phyloP scores from a whole-genome alignment of 192 early-diverging fungal genomes.

The Allomyces arbusculus region DNA sequence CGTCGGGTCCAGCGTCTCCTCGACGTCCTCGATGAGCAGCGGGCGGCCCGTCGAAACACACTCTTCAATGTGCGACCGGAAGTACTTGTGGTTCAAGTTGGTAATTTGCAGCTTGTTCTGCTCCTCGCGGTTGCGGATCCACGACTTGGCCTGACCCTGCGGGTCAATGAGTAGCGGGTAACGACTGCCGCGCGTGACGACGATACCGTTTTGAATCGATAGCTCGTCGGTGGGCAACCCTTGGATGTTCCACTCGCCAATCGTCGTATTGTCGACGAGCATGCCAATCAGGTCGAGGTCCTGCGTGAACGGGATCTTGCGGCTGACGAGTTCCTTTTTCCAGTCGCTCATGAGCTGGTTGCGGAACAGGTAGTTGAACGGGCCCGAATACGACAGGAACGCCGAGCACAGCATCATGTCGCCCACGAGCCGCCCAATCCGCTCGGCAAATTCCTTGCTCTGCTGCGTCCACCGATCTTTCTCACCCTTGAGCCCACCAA shows the following conservation, averaged over 20 bases:
- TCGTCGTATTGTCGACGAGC: conserved; percentile 73
- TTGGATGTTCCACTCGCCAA: conserved; percentile 69
- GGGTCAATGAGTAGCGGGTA: conserved; percentile 98
- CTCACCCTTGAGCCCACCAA: conserved; percentile 79
- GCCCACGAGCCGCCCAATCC: conserved; percentile 96
- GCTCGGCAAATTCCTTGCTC: conserved; percentile 73
- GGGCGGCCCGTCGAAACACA: conserved; percentile 34
- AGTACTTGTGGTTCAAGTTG: conserved; percentile 31
- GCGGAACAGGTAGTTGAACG: conserved; percentile 93
- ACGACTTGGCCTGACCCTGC: conserved; percentile 77
- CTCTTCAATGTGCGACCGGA: conserved; percentile 39
- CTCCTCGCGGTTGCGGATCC: conserved; percentile 57
- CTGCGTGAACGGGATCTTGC: conserved; percentile 49
- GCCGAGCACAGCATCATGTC: conserved; percentile 82
- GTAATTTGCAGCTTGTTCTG: conserved; percentile 38
- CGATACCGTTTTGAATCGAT: conserved; percentile 95
- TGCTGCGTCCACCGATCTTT: conserved; percentile 76
- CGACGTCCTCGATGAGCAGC: conserved; percentile 42
- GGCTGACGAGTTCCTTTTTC: conserved; percentile 42
- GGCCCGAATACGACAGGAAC: conserved; percentile 90
- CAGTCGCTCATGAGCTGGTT: conserved; percentile 59
- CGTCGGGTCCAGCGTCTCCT: conserved; percentile 38
- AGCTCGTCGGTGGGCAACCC: conserved; percentile 72
- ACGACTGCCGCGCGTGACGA: conserved; percentile 80
- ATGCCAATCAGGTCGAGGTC: conserved; percentile 77